Evolutionary conservation across 768 basidiomycete genomes (phyloP), one percentile per base, ranked within the genome.

Genomic region (Psilocybe tampanensis): DNA sequence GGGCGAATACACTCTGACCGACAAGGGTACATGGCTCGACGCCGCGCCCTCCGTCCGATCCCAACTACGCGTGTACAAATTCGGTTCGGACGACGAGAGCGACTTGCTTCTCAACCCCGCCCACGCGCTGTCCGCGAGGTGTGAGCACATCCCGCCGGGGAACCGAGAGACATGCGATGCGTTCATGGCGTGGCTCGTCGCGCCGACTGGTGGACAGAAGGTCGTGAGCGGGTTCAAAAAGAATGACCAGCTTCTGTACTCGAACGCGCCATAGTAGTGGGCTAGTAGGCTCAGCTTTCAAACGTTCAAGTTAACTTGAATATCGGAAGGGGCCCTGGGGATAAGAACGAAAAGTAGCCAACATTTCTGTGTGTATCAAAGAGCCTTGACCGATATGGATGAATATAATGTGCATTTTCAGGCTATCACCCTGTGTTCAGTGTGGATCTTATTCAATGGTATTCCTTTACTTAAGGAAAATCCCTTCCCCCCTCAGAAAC

Each of bases 1-100:
- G n/a, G 65, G 69, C 8, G 83, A 85, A 61, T 85, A 85, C 57
- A 85, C 83, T 0, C 64, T 85, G 22, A 82, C 78, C 1, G 82
- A 84, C 55, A 75, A 72, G 13, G 84, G 81, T 2, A 77, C 76
- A 1, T 81, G 77, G 78, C 65, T 84, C 5, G 79, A 80, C 2
- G 76, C 78, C 1, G 64, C 74, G 2, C 26, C 59, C 8, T 47
- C 61, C 0, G 72, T 80, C 19, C 75, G 67, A 0, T 64, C 62
- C 4, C 29, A 58, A 2, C 56, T 84, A 63, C 58, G 48, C 9
- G 68, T 79, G 21, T 84, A 73, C 65, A 76, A 76, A 51, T 63
- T 70, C 13, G 82, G 81, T 2, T 63, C 63, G 3, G 79, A 82
- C 29, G 64, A 70, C 2, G 62, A 73, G 23, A 64, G 68, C 1